Percentiles rank a stretch among this genome's conserved stretches.
Conservation (phyloP, 306 rosid species). For the Clitoria ternatea region DNA sequence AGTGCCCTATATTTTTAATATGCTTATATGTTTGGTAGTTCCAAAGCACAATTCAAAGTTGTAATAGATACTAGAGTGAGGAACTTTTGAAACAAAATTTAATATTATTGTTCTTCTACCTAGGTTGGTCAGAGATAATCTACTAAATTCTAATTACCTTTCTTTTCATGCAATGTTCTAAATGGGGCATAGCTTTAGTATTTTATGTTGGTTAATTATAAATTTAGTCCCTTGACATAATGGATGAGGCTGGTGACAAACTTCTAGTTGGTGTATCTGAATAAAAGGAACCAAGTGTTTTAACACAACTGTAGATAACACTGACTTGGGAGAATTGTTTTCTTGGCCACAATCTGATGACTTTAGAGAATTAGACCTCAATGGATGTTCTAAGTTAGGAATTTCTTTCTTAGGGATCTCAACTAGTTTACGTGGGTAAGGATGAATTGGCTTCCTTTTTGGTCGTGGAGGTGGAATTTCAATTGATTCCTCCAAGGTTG, state of each 20-base stretch:
- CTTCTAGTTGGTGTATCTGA: constrained; percentile 46
- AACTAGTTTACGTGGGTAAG: constrained; percentile 77
- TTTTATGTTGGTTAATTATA: no score
- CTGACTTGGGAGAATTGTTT: constrained; percentile 69
- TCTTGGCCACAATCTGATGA: constrained; percentile 51
- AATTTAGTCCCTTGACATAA: no score
- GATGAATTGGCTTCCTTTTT: constrained; percentile 77
- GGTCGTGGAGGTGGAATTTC: constrained; percentile 94
- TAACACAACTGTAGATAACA: constrained; percentile 44
- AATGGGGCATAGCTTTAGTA: no score
- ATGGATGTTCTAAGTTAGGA: constrained; percentile 33
- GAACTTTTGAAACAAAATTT: no score
- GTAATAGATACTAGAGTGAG: background rate
- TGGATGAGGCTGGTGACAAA: constrained; percentile 59
- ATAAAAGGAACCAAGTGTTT: constrained; percentile 41
- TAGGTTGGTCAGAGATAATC: no score
- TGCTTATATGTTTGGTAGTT: constrained; percentile 2
- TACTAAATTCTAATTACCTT: no score
- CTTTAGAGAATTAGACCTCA: constrained; percentile 44
- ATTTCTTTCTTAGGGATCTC: constrained; percentile 29
- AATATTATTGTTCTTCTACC: no score
- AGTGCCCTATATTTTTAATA: background rate
- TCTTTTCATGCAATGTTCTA: no score
- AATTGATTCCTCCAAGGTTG: constrained; percentile 41
- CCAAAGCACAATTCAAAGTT: constrained; percentile 1